Evolutionary conservation across 305 asterid species (phyloP), one percentile per base, ranked within the genome.

Genomic region (Fraxinus xanthoxyloides): DNA sequence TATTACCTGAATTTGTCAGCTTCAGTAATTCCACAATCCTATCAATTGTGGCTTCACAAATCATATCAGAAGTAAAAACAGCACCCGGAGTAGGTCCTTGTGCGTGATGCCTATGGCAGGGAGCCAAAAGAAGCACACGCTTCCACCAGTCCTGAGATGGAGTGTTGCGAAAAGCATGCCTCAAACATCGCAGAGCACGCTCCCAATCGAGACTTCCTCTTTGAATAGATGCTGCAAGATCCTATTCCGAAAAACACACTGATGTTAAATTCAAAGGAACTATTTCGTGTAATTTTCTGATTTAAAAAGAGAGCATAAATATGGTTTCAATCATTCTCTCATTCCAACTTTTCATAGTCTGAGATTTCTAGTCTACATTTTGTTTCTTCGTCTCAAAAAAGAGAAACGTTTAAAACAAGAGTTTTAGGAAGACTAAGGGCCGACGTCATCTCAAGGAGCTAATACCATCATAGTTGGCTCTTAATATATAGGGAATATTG

Each of bases 111-210:
- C 99, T 90, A 78, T 96, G 95, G 89, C 97, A 93, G 13, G 99
- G 99, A 81, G 99, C 98, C 89, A 94, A 85, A 87, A 96, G 95
- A 82, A 96, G 92, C 82, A 96, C 99, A 72, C 98, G 97, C 77
- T 94, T 94, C 99, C 99, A 96, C 99, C 99, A 96, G 85, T 96
- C 99, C 5, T 97, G 98, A 59, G 99, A 94, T 87, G 99, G 99
- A 81, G 97, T 91, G 87, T 91, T 94, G 82, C 98, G 97, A 81
- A 96, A 93, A 82, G 98, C 98, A 89, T 96, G 99, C 86, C 98
- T 93, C 85, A 96, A 86, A 80, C 98, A 94, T 87, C 99, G 92
- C 80, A 96, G 86, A 81, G 99, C 99, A 86, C 99, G 85, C 88
- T 96, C 98, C 99, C 99, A 96, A 87, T 96, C 99, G 81, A 94